Percentiles rank a stretch among this genome's conserved stretches.
phyloP scores from a whole-genome alignment of 768 basidiomycete species.

The Porpolomopsis calyptriformis region DNA sequence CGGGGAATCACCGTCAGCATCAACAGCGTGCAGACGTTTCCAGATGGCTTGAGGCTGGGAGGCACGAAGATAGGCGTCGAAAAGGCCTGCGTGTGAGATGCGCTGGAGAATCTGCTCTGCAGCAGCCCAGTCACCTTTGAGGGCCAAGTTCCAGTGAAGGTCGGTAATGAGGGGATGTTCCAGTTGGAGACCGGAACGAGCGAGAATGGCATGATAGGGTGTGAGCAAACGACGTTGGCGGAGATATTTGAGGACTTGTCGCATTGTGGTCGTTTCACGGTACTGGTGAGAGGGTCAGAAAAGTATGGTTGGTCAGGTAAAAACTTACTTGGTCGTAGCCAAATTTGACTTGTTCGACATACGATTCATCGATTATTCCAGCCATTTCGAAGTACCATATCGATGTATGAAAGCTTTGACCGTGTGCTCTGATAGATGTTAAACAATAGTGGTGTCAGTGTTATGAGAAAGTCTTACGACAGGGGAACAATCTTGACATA shows the following conservation, averaged over 20 bases:
- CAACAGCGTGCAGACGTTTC: slow-evolving; percentile 48
- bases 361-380: slow-evolving; percentile 46
- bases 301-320: neutral
- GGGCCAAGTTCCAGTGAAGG: slow-evolving; percentile 53
- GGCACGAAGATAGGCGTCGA: slow-evolving; percentile 46
- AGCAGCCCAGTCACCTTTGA: slow-evolving; percentile 51
- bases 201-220: slow-evolving; percentile 49
- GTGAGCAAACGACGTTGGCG: slow-evolving; percentile 64
- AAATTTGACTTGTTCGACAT: slow-evolving; percentile 43
- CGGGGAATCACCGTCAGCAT: slow-evolving; percentile 57
- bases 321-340: slow-evolving; percentile 55
- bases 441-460: neutral
- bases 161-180: slow-evolving; percentile 66
- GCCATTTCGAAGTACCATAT: slow-evolving; percentile 64
- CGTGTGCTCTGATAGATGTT: slow-evolving; percentile 43
- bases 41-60: slow-evolving; percentile 53
- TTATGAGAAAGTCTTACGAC: slow-evolving; percentile 40
- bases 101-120: slow-evolving; percentile 44
- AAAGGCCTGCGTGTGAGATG: slow-evolving; percentile 47
- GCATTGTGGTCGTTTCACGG: slow-evolving; percentile 53
- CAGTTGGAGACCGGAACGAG: slow-evolving; percentile 41
- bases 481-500: slow-evolving; percentile 70
- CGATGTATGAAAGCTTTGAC: slow-evolving; percentile 64
- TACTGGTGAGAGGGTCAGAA: slow-evolving; percentile 31
- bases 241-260: slow-evolving; percentile 65